Evolutionary conservation across 2,329 filamentous ascomycete genomes (phyloP).

Genomic region (Aspergillus hortae): DNA sequence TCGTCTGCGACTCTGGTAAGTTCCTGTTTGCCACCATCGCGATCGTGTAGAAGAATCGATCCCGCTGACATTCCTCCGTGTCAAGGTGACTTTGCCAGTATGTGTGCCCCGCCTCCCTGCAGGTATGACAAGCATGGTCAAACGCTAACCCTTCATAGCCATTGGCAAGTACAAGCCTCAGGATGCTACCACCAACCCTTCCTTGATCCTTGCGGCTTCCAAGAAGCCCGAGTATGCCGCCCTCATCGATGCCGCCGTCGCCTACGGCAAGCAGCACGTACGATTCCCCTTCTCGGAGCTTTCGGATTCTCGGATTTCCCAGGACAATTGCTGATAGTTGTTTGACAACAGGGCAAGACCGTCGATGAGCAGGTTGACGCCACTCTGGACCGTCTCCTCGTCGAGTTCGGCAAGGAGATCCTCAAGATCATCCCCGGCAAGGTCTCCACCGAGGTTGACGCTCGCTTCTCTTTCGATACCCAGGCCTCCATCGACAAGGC

Average conservation of each 20-base stretch:
- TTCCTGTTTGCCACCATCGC: slow-evolving; percentile 13
- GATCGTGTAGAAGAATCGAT: slow-evolving; percentile 18
- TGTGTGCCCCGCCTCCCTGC: slow-evolving; percentile 39
- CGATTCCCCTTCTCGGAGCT: slow-evolving; percentile 32
- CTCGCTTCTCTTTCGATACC: slow-evolving; percentile 91
- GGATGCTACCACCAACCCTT: slow-evolving; percentile 99
- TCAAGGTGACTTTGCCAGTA: slow-evolving; percentile 72
- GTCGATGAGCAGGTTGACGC: slow-evolving; percentile 81
- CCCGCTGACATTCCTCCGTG: slow-evolving; percentile 18
- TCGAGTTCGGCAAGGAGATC: slow-evolving; percentile 98
- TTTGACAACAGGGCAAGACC: slow-evolving; percentile 48
- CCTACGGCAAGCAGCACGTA: slow-evolving; percentile 72
- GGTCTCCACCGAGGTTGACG: slow-evolving; percentile 98
- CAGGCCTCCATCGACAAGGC: slow-evolving; percentile 92
- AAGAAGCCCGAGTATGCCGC: slow-evolving; percentile 97
- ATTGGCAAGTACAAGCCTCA: slow-evolving; percentile 99
- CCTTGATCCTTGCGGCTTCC: slow-evolving; percentile 93
- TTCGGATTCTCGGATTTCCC: background rate
- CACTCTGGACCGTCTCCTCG: slow-evolving; percentile 88
- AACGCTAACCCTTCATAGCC: slow-evolving; percentile 50
- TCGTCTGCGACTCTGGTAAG: slow-evolving; percentile 95
- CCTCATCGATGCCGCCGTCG: slow-evolving; percentile 81
- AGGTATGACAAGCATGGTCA: background rate
- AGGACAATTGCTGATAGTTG: slow-evolving; percentile 1
- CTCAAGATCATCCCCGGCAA: slow-evolving; percentile 95